These are phyloP conservation scores for Quercus rubra DNA, from an alignment of 306 rosid genomes.

Conservation along the genomic window DNA sequence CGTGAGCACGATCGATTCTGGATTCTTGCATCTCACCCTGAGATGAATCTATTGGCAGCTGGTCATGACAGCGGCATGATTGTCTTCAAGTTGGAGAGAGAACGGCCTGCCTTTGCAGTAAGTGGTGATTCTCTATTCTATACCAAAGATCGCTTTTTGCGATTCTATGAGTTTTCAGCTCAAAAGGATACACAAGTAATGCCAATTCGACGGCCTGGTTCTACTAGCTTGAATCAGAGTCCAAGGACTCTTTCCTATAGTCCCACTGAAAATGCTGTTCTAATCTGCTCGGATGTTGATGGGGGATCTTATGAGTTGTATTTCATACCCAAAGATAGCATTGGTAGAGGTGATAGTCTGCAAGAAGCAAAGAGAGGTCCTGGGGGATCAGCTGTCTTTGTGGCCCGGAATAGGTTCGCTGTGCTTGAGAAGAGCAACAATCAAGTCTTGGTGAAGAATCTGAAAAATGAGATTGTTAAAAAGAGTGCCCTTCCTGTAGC, in stretches of 20 bases:
- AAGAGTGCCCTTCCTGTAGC: slow-evolving; percentile 66
- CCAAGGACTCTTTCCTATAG: slow-evolving; percentile 87
- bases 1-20: slow-evolving; percentile 96
- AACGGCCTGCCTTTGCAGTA: slow-evolving; percentile 80
- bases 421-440: slow-evolving; percentile 84
- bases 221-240: slow-evolving; percentile 70
- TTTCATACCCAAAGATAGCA: slow-evolving; percentile 71
- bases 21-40: slow-evolving; percentile 96
- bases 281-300: slow-evolving; percentile 82
- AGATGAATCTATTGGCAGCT: slow-evolving; percentile 95
- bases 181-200: slow-evolving; percentile 80
- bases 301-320: slow-evolving; percentile 91
- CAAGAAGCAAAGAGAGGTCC: slow-evolving; percentile 87
- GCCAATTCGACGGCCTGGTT: slow-evolving; percentile 84
- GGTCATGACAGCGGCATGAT: slow-evolving; percentile 99
- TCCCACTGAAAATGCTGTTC: slow-evolving; percentile 83
- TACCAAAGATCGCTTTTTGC: slow-evolving; percentile 78
- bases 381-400: slow-evolving; percentile 95
- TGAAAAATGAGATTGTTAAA: slow-evolving; percentile 73
- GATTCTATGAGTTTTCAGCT: slow-evolving; percentile 73
- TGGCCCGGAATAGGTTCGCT: slow-evolving; percentile 87
- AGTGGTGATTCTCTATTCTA: slow-evolving; percentile 83
- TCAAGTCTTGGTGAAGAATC: slow-evolving; percentile 61
- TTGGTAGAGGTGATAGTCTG: slow-evolving; percentile 63
- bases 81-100: slow-evolving; percentile 92